These are phyloP conservation scores for Penicillium sp. DNA, from an alignment of 2,329 filamentous ascomycete genomes.

Conservation along the genomic window DNA sequence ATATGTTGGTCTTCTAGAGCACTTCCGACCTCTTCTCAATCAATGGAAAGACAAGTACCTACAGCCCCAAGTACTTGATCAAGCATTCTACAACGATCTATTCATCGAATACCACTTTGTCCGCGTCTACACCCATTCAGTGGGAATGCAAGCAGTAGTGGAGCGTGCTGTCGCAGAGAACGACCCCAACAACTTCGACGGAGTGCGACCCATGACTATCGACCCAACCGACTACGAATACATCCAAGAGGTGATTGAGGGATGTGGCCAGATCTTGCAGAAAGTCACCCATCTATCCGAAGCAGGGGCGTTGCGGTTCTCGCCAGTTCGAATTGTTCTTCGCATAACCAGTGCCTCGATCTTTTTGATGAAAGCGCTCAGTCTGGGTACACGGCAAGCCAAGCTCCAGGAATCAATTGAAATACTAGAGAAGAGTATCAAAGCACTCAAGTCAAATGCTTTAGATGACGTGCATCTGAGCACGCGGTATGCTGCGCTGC, in stretches of 20 bases:
- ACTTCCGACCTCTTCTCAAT: slow-evolving; percentile 40
- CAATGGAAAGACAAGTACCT: slow-evolving; percentile 42
- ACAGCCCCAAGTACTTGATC: slow-evolving; percentile 31
- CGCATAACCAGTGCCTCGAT: slow-evolving; percentile 57
- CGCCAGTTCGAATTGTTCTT: slow-evolving; percentile 55
- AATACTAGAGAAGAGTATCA: slow-evolving; percentile 50
- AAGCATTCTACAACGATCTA: slow-evolving; percentile 49
- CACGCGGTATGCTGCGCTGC: slow-evolving; percentile 51
- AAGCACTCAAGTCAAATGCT: slow-evolving; percentile 50
- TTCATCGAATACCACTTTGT: slow-evolving; percentile 55
- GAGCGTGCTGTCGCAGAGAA: slow-evolving; percentile 50
- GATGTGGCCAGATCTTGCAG: slow-evolving; percentile 53
- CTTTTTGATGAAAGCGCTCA: slow-evolving; percentile 54
- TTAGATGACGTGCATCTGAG: slow-evolving; percentile 55
- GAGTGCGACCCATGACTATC: slow-evolving; percentile 47
- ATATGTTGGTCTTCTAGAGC: slow-evolving; percentile 51
- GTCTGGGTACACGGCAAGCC: slow-evolving; percentile 51
- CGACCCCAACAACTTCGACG: slow-evolving; percentile 31
- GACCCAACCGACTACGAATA: slow-evolving; percentile 55
- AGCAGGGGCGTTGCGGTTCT: slow-evolving; percentile 49
- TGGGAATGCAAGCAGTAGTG: slow-evolving; percentile 59
- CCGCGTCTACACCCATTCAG: slow-evolving; percentile 45
- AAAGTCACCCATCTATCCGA: slow-evolving; percentile 52
- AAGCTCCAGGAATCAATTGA: slow-evolving; percentile 52
- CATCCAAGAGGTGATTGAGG: slow-evolving; percentile 57